Percentiles rank a stretch among this genome's conserved stretches.
These are phyloP conservation scores for Aegilops sharonensis DNA, from an alignment of 176 grass and related monocot genomes.

Conservation along the genomic window DNA sequence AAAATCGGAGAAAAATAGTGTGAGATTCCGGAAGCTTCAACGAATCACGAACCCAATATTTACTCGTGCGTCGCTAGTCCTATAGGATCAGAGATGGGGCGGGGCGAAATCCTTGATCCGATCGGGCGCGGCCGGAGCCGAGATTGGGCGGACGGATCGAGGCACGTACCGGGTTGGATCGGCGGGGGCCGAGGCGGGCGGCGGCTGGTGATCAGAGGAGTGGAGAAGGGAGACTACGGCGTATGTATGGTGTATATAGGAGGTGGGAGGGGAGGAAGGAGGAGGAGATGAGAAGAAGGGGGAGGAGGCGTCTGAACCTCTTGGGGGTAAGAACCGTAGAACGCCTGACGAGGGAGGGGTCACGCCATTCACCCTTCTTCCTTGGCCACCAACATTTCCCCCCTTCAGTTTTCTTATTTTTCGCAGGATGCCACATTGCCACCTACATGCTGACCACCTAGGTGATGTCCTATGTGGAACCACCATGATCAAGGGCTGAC, in stretches of 20 bases:
- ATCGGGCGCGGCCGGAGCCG: background rate
- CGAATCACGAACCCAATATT: constrained; percentile 9
- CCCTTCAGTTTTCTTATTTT: background rate
- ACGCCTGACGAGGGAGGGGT: background rate
- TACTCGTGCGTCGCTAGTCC: background rate
- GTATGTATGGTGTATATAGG: constrained; percentile 8
- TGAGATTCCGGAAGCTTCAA: constrained; percentile 6
- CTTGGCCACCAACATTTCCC: background rate
- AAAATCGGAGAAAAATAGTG: constrained; percentile 8
- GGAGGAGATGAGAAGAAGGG: background rate
- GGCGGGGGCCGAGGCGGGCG: constrained; percentile 19
- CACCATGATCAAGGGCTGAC: background rate
- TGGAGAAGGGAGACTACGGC: constrained; percentile 21
- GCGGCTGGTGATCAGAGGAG: constrained; percentile 41
- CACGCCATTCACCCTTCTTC: background rate
- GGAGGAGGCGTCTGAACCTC: background rate
- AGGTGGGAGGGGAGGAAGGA: background rate
- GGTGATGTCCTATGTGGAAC: background rate
- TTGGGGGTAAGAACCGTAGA: constrained; percentile 15
- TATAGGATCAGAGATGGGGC: constrained; percentile 19
- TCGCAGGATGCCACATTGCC: background rate
- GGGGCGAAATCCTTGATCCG: constrained; percentile 30
- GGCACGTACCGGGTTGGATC: constrained; percentile 42
- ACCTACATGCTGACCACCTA: background rate
- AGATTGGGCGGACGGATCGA: constrained; percentile 33